phyloP scores from a whole-genome alignment of 768 basidiomycete species.

The Pulveroboletus sp. region DNA sequence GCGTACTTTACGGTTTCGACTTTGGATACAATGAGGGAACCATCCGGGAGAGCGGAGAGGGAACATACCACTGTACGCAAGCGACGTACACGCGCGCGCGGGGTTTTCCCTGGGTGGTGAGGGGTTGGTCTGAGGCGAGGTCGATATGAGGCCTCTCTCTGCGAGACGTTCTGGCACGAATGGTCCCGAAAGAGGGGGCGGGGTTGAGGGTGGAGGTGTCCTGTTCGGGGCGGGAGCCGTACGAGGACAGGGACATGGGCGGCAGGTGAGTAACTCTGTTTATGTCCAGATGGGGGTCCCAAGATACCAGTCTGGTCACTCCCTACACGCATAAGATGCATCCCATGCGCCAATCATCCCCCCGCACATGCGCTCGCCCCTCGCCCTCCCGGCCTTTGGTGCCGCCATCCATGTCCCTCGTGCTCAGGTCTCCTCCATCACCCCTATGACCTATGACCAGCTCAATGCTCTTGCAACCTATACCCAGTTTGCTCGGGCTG shows the following conservation, averaged over 20 bases:
- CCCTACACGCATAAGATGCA: too few relatives aligned
- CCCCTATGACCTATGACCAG: slow-evolving; percentile 30
- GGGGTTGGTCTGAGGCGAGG: slow-evolving; percentile 71
- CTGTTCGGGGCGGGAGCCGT: too few relatives aligned
- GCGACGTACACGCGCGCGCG: slow-evolving; percentile 75
- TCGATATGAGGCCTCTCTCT: slow-evolving; percentile 59
- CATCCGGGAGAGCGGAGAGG: background rate
- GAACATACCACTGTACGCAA: slow-evolving; percentile 67
- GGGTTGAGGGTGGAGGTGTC: background rate
- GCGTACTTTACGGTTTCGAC: slow-evolving; percentile 74
- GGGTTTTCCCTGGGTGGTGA: slow-evolving; percentile 77
- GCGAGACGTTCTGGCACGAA: slow-evolving; percentile 36
- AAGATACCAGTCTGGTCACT: too few relatives aligned
- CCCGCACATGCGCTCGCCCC: too few relatives aligned
- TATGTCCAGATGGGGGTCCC: too few relatives aligned
- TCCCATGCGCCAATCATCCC: too few relatives aligned
- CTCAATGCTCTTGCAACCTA: slow-evolving; percentile 42
- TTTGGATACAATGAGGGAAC: slow-evolving; percentile 25
- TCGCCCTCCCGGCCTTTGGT: too few relatives aligned
- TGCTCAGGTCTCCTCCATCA: slow-evolving; percentile 16
- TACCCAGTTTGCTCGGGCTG: slow-evolving; percentile 51
- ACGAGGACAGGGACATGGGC: too few relatives aligned
- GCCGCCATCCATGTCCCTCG: too few relatives aligned
- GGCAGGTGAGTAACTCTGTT: too few relatives aligned
- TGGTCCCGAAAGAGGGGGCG: background rate